Evolutionary conservation across 768 basidiomycete species (phyloP), one percentile per base, ranked within the genome.

Genomic region (Kwoniella sp.): DNA sequence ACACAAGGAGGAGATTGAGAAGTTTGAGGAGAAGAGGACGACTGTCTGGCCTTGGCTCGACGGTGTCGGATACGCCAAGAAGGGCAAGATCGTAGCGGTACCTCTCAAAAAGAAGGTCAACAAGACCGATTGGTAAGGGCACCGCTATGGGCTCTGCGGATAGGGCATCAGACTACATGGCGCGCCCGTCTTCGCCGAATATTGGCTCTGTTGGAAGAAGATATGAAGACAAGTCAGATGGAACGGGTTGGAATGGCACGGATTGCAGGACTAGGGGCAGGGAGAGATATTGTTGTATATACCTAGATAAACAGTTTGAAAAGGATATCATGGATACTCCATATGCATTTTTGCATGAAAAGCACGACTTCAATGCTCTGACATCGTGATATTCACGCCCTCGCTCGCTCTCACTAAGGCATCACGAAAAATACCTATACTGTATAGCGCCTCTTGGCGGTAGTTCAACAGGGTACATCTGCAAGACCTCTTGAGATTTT

Each of bases 31-130:
- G 74, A 85, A 85, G 72, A 81, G 96, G 68, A 89, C 87, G 26
- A 82, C 86, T 73, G 78, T 82, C 62, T 98, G 93, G 92, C 90
- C 96, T 5, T 99, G 96, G 96, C 81, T 97, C 78, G 91, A 99
- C 76, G 96, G 95, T 36, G 90, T 95, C 66, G 92, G 92, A 26
- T 96, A 92, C 82, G 80, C 76, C 58, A 84, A 88, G 76, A 89
- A 88, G 50, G 85, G 84, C 47, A 81, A 79, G 77, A 76, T 81
- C 46, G 75, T 77, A 25, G 76, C 77, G 25, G 60, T 72, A 26
- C 66, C 73, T 17, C 58, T 70, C 30, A 76, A 71, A 69, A 50
- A 54, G 29, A 29, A 40, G 9, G 52, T 55, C 17, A 76, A 73
- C 66, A 78, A 77, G 63, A 77, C 77, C 60, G 80, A 81, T 55